phyloP scores from a whole-genome alignment of 352 stramenopile genomes.

The Globisporangium mamillatum region DNA sequence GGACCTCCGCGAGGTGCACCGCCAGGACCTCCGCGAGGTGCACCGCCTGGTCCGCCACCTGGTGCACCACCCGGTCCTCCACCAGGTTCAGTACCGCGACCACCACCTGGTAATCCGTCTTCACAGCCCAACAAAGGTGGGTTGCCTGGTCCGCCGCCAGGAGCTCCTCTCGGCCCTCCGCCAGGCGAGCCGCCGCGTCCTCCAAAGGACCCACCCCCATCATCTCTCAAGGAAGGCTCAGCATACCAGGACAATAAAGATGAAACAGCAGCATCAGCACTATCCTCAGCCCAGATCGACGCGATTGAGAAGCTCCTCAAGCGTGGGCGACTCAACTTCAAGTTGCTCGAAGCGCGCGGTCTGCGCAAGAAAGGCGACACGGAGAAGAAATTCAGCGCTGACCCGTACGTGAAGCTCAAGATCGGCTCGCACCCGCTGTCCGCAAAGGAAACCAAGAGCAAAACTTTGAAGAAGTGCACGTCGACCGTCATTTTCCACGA shows the following conservation, averaged over 20 bases:
- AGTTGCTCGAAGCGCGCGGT: conserved; percentile 59
- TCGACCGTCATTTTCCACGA: conserved; percentile 84
- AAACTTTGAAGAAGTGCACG: conserved; percentile 79
- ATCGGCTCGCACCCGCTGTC: conserved; percentile 73
- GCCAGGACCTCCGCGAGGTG: conserved; percentile 25
- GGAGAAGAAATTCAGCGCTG: conserved; percentile 71
- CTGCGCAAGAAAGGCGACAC: conserved; percentile 55
- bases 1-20: background rate
- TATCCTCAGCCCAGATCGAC: background rate
- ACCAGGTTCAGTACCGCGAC: conserved; percentile 21
- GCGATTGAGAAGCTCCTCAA: conserved; percentile 54
- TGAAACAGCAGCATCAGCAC: background rate
- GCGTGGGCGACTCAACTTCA: conserved; percentile 67
- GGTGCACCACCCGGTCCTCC: conserved; percentile 12
- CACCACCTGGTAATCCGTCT: conserved; percentile 20
- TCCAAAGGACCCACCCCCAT: conserved; percentile 43
- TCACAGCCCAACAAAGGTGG: conserved; percentile 2
- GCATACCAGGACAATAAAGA: background rate
- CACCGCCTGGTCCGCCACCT: conserved; percentile 25
- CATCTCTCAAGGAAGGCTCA: background rate
- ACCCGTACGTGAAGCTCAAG: conserved; percentile 81
- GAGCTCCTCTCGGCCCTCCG: conserved; percentile 45
- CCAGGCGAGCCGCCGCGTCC: conserved; percentile 46
- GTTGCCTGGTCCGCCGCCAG: conserved; percentile 35
- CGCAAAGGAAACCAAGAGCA: conserved; percentile 71